phyloP scores from a whole-genome alignment of 805 yeast species.

The Diddensiella transvaalensis region DNA sequence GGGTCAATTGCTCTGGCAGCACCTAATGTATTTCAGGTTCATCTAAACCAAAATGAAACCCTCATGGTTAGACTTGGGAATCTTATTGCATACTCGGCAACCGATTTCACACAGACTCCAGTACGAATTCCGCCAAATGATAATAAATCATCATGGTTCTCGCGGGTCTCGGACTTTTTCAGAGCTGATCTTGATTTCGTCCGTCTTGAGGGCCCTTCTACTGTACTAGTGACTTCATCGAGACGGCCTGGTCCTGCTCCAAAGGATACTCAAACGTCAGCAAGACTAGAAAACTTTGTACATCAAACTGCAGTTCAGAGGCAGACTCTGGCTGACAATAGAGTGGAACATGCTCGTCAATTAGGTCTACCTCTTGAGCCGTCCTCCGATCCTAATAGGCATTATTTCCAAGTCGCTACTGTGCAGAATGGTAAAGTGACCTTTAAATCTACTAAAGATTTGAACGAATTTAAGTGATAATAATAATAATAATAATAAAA shows the following conservation, averaged over 20 bases:
- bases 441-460: constrained; percentile 26
- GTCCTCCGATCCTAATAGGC: neutral
- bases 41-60: constrained; percentile 39
- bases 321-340: neutral
- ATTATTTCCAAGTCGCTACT: constrained; percentile 30
- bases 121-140: neutral
- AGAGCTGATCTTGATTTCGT: neutral
- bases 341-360: neutral
- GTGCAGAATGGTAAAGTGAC: constrained; percentile 29
- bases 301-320: neutral
- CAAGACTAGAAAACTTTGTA: neutral
- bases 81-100: constrained; percentile 40
- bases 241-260: neutral
- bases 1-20: constrained; percentile 43
- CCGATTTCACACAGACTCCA: constrained; percentile 9
- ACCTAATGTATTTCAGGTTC: constrained; percentile 39
- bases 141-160: neutral
- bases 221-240: neutral
- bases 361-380: neutral
- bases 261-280: neutral
- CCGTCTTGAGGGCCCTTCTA: neutral
- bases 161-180: neutral
- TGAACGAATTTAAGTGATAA: constrained; percentile 22
- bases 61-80: constrained; percentile 39
- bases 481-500: no score